A percentile compares a stretch with the other conserved stretches of the same genome.
These are phyloP conservation scores for Melanopsichium pennsylvanicum DNA, from an alignment of 1,284 basidiomycete genomes.

Conservation along the genomic window DNA sequence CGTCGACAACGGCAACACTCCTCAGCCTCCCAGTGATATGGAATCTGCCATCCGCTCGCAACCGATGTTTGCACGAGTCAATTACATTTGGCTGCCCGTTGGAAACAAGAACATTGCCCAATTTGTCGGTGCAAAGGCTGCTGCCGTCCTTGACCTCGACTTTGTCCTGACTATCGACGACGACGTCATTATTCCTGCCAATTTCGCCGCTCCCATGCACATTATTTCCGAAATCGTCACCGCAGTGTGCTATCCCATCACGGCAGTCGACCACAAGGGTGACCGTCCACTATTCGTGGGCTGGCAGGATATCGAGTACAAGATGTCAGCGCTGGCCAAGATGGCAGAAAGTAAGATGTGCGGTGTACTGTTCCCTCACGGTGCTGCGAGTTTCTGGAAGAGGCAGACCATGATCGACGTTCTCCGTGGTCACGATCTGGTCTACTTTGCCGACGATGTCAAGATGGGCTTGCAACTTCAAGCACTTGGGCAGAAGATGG, in stretches of 20 bases:
- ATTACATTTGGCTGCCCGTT: conserved; percentile 38
- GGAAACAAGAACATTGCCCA: conserved; percentile 44
- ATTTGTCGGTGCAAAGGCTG: conserved; percentile 34
- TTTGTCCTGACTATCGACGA: conserved; percentile 40
- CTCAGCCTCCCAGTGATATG: conserved; percentile 15
- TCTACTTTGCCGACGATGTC: conserved; percentile 41
- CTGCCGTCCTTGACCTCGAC: conserved; percentile 19
- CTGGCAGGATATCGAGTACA: conserved; percentile 47
- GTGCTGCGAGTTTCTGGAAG: conserved; percentile 30
- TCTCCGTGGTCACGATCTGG: conserved; percentile 22
- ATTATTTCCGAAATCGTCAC: conserved; percentile 23
- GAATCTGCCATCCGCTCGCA: conserved; percentile 20
- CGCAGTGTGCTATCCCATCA: conserved; percentile 39
- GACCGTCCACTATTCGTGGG: conserved; percentile 36
- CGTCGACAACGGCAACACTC: conserved; percentile 32
- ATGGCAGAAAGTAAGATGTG: conserved; percentile 30
- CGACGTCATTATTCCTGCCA: conserved; percentile 38
- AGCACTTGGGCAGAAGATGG: conserved; percentile 23
- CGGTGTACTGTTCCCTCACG: conserved; percentile 37
- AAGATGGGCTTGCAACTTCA: conserved; percentile 41
- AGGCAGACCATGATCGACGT: conserved; percentile 30
- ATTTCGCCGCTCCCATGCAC: conserved; percentile 37
- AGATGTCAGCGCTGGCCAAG: conserved; percentile 34
- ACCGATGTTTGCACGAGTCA: conserved; percentile 31
- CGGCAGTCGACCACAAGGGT: conserved; percentile 34